These are phyloP conservation scores for Cucumis cinereus DNA, from an alignment of 306 rosid genomes.

Conservation along the genomic window DNA sequence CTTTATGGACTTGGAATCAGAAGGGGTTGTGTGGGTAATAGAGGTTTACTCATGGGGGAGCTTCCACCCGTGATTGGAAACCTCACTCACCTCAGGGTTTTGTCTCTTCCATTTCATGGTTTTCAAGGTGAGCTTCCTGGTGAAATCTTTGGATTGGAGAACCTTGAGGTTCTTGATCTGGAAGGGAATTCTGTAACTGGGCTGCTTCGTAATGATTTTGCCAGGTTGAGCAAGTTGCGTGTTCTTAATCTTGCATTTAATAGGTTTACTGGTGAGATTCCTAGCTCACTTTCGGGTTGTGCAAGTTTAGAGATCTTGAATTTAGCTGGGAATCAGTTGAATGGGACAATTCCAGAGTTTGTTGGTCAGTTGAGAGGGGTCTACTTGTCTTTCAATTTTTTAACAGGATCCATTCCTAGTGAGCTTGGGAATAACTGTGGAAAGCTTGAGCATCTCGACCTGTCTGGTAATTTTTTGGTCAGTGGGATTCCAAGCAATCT, in stretches of 20 bases:
- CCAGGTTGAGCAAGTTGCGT: conserved; percentile 33
- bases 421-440: conserved; percentile 63
- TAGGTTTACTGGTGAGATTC: conserved; percentile 49
- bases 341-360: conserved; percentile 60
- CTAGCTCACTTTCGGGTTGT: conserved; percentile 25
- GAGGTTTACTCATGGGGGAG: conserved; percentile 46
- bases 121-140: conserved; percentile 48
- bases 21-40: conserved; percentile 26
- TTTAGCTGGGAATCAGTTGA: conserved; percentile 53
- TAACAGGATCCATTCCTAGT: conserved; percentile 42
- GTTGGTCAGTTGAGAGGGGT: conserved; percentile 49
- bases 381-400: conserved; percentile 45
- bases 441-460: conserved; percentile 75
- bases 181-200: conserved; percentile 63
- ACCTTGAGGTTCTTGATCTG: conserved; percentile 75
- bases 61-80: conserved; percentile 35
- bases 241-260: conserved; percentile 73
- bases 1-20: conserved; percentile 65
- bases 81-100: conserved; percentile 53
- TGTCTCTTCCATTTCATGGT: conserved; percentile 62
- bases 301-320: conserved; percentile 49
- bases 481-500: conserved; percentile 42
- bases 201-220: conserved; percentile 20
- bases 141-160: conserved; percentile 52
- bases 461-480: conserved; percentile 56